Conservation (phyloP, 371 early-diverging fungal genomes). For the Batrachochytrium dendrobatidis region DNA sequence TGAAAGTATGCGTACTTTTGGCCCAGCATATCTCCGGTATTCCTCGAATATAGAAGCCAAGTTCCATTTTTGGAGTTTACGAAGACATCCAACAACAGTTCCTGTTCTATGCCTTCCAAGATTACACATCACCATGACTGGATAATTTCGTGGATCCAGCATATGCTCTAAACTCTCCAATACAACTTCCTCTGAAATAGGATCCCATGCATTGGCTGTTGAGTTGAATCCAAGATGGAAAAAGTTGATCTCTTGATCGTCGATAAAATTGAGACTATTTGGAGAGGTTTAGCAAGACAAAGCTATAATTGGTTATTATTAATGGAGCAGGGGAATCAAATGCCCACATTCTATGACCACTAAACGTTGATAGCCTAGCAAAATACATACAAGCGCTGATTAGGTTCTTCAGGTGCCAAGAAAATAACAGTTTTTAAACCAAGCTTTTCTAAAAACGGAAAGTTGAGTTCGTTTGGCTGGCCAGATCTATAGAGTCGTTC, state of each 20-base stretch:
- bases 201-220: constrained; percentile 87
- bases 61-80: constrained; percentile 96
- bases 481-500: constrained; percentile 94
- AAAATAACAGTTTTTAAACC: constrained; percentile 86
- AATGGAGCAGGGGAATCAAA: neutral
- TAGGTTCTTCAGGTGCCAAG: constrained; percentile 94
- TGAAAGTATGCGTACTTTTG: constrained; percentile 85
- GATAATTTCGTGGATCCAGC: constrained; percentile 81
- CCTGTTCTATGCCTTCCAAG: constrained; percentile 92
- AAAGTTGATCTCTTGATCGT: constrained; percentile 90
- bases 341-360: neutral
- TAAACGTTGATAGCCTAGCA: neutral
- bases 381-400: constrained; percentile 70
- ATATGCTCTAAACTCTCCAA: constrained; percentile 83
- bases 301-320: neutral
- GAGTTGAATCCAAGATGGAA: constrained; percentile 76
- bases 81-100: constrained; percentile 92
- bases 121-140: constrained; percentile 95
- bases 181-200: constrained; percentile 92
- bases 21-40: constrained; percentile 92
- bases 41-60: constrained; percentile 96
- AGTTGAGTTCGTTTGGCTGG: constrained; percentile 96
- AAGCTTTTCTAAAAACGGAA: constrained; percentile 91
- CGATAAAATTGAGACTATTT: constrained; percentile 74
- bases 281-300: neutral